phyloP scores from a whole-genome alignment of 768 basidiomycete genomes.

The Lanmaoa pseudosensibilis region DNA sequence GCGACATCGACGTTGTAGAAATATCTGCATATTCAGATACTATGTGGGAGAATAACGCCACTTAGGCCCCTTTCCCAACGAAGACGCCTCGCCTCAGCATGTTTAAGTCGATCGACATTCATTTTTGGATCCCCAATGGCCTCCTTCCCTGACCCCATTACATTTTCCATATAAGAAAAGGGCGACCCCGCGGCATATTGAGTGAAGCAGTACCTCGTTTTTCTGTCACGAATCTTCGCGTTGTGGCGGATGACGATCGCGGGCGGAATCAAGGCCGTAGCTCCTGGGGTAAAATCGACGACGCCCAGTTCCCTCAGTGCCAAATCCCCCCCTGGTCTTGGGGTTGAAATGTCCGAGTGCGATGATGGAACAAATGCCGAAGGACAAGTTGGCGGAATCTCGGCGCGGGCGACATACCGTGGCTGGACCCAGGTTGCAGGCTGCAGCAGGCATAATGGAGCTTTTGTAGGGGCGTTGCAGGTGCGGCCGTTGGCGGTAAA shows the following conservation, averaged over 20 bases:
- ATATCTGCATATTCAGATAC: too few relatives aligned
- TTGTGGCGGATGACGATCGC: conserved; percentile 3
- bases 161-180: conserved; percentile 8
- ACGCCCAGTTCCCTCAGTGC: neutral
- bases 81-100: too few relatives aligned
- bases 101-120: too few relatives aligned
- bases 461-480: neutral
- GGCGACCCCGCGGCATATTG: conserved; percentile 2
- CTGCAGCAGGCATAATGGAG: neutral
- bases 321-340: neutral
- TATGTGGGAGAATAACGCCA: too few relatives aligned
- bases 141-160: neutral
- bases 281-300: neutral
- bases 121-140: too few relatives aligned
- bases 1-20: too few relatives aligned
- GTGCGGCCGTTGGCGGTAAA: fast-evolving
- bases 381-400: conserved; percentile 2
- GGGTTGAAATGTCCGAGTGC: neutral
- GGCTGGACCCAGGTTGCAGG: neutral
- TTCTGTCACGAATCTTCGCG: neutral
- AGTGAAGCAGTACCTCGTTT: conserved; percentile 4
- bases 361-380: conserved; percentile 2
- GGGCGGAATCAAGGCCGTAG: neutral
- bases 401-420: conserved; percentile 1
- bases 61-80: too few relatives aligned